Evolutionary conservation across 2,329 filamentous ascomycete genomes (phyloP).

Genomic region (Trichoderma polysporum): DNA sequence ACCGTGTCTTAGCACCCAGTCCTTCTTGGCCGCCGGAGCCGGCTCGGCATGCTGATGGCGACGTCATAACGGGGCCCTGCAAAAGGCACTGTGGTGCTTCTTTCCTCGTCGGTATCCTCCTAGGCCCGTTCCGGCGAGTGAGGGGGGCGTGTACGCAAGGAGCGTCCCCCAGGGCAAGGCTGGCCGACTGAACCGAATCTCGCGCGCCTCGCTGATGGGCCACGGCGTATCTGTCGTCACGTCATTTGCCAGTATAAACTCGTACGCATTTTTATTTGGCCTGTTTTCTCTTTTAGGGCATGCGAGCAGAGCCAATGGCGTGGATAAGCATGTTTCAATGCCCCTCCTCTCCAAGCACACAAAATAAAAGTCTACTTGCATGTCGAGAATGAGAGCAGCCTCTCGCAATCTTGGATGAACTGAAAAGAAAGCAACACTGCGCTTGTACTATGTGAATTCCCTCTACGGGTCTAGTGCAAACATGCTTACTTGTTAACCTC

Average conservation of each 20-base stretch:
- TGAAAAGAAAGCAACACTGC: not conserved
- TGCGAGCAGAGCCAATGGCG: not conserved
- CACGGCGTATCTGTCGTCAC: conserved; percentile 11
- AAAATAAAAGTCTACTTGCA: not conserved
- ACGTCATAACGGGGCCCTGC: conserved; percentile 23
- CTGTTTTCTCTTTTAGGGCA: not conserved
- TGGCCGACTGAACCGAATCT: conserved; percentile 17
- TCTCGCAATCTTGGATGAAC: not conserved
- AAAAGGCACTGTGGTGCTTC: not conserved
- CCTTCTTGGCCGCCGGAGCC: conserved; percentile 24
- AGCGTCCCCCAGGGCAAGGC: not conserved
- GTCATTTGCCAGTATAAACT: not conserved
- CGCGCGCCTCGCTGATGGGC: conserved; percentile 1
- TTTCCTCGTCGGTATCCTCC: not conserved
- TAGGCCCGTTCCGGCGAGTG: conserved; percentile 1
- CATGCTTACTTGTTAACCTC: conserved; percentile 17
- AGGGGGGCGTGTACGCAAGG: conserved; percentile 2
- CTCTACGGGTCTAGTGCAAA: conserved; percentile 2
- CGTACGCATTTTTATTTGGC: not conserved
- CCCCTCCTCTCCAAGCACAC: not conserved
- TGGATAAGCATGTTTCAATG: conserved; percentile 7
- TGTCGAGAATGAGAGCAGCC: not conserved
- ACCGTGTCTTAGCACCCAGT: conserved; percentile 5
- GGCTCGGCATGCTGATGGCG: conserved; percentile 24
- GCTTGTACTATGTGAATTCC: not conserved